Conservation (phyloP, 768 basidiomycete genomes). For the Cantharellus cinnabarinus region DNA sequence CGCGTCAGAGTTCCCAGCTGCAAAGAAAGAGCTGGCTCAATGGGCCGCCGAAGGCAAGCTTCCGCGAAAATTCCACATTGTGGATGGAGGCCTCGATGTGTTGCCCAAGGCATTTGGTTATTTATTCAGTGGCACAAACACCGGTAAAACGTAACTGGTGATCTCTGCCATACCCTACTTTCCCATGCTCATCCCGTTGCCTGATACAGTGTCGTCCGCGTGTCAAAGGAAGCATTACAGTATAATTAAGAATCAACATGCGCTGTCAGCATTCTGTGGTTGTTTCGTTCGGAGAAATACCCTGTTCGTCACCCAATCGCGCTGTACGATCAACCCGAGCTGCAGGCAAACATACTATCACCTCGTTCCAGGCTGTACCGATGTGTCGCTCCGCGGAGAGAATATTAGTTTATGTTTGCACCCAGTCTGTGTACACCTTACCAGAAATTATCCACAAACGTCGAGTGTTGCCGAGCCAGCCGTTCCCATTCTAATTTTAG, state of each 20-base stretch:
- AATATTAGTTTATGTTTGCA: too few species aligned
- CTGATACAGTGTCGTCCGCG: too few species aligned
- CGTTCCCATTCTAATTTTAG: conserved; percentile 24
- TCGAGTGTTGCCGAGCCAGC: conserved; percentile 13
- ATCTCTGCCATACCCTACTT: background rate
- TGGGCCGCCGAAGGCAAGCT: conserved; percentile 46
- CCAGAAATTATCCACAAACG: conserved; percentile 15
- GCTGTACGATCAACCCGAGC: too few species aligned
- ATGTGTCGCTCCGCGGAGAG: too few species aligned
- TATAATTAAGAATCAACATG: conserved; percentile 15
- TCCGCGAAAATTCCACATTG: conserved; percentile 60
- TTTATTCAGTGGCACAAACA: background rate
- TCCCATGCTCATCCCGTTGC: too few species aligned
- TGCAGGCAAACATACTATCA: too few species aligned
- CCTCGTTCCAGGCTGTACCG: too few species aligned
- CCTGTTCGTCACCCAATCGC: too few species aligned
- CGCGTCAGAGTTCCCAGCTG: conserved; percentile 33
- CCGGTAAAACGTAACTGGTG: background rate
- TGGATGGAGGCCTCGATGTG: conserved; percentile 55
- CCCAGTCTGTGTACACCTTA: too few species aligned
- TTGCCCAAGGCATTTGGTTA: conserved; percentile 23
- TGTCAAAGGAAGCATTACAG: too few species aligned
- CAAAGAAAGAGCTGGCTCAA: conserved; percentile 32
- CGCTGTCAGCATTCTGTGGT: too few species aligned
- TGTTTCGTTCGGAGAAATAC: too few species aligned